These are phyloP conservation scores for Syzygium malaccense DNA, from an alignment of 441 rosid genomes.

Conservation along the genomic window DNA sequence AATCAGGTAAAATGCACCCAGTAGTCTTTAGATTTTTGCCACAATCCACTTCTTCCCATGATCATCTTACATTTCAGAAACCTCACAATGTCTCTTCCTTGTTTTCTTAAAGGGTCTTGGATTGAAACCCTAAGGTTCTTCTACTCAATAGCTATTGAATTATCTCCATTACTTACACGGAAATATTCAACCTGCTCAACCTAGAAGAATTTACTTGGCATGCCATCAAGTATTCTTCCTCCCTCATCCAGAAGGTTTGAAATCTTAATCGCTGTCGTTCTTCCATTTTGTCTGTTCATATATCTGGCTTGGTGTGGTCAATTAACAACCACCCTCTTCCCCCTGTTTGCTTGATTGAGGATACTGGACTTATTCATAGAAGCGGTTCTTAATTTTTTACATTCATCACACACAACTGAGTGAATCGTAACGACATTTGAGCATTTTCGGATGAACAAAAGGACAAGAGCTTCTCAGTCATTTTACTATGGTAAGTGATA, in stretches of 20 bases:
- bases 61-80: background rate
- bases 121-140: background rate
- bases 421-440: background rate
- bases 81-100: background rate
- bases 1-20: background rate
- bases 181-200: background rate
- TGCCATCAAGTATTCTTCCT: background rate
- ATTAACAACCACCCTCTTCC: background rate
- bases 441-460: background rate
- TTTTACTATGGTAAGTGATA: background rate
- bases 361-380: background rate
- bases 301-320: background rate
- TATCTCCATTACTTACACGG: background rate
- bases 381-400: background rate
- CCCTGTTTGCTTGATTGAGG: background rate
- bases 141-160: background rate
- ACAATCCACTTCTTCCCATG: background rate
- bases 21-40: background rate
- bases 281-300: background rate
- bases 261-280: background rate
- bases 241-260: background rate
- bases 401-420: background rate
- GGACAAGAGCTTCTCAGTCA: background rate
- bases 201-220: background rate
- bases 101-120: background rate